Base-by-base conservation (phyloP, 1,139 yeast species). In the Geotrichum klebahnii region DNA sequence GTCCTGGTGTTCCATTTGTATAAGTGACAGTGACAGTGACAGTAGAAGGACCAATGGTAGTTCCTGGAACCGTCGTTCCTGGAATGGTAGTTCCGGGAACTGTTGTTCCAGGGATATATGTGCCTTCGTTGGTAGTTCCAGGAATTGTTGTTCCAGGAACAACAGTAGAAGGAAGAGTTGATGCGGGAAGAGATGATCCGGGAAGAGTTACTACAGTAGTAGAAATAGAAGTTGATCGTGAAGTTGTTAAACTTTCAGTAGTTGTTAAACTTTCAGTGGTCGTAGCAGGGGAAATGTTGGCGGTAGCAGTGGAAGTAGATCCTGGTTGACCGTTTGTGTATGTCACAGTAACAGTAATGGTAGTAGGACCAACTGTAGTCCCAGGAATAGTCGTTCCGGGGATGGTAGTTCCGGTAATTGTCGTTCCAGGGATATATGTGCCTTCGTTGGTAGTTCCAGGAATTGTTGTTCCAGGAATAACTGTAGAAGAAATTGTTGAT, bases 371-470 rank as follows among this genome's bases (percentile, higher is more conserved):
- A 16, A 40, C n/a, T 1, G 53, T 52, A 14, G 51, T 42, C 9
- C 57, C 60, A 1, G 59, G 55, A 22, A 57, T 48, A 14, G 53
- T 47, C 14, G 58, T 55, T 19, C 55, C 57, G 3, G 57, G 51
- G n/a, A 55, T 48, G 4, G 42, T 41, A 5, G 53, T 43, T 29
- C 51, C 50, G 6, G 61, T 52, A 28, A 45, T 31, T 4, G 57
- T 56, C 1, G 59, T 44, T 5, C 60, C 63, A 5, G 60, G 55
- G 5, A 52, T 24, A 12, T 53, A 32, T 2, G 54, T 47, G 3
- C 58, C 23, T 14, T 8, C 5, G 14, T n/a, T 16, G 32, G 43
- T 39, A 8, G 43, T 28, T 41, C 19, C n/a, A n/a, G n/a, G n/a
- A 16, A 41, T 17, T 16, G 12, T 14, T 12, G 35, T 22, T n/a